Evolutionary conservation across 2,329 filamentous ascomycete genomes (phyloP), one percentile per base, ranked within the genome.

Genomic region (Apiospora koreana): DNA sequence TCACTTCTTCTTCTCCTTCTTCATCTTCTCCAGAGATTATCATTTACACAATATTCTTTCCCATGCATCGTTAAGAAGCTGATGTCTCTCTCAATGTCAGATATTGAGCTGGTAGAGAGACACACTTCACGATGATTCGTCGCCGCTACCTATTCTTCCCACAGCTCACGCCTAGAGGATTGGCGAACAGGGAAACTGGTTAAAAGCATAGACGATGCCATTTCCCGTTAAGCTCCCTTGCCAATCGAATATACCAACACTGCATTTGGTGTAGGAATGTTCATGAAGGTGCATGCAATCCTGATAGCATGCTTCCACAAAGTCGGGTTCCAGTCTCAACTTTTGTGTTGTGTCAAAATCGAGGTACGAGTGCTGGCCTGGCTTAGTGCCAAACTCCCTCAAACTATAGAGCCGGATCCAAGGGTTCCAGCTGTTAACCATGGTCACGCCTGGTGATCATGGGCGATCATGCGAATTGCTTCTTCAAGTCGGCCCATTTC

Each of bases 401-500:
- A 62, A 12, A 23, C 31, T 62, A n/a, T 67, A 35, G 25, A 28
- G 43, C 18, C 41, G 12, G 38, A 43, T 31, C 38, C 43, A 65
- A 48, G 9, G 8, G 42, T 16, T 31, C 25, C 18, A 25, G 48
- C n/a, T 16, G 16, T 12, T 71, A 43, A 54, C 64, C 54, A 74
- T 68, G 72, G 71, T 62, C 70, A 72, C 62, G 46, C 42, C 64
- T 64, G 35, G 65, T 73, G 16, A 41, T 6, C 28, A 21, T 38
- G 46, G 23, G 38, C 45, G 42, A 65, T 80, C 73, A 86, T 65
- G 81, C 83, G 75, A 90, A 88, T 70, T 89, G 88, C 67, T 84
- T 83, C 81, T 86, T 89, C 73, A 95, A 84, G 75, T 95, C 93
- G 67, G 88, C 89, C 92, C 92, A 95, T 83, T 92, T 94, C 75